These are phyloP conservation scores for Porphyridium purpureum DNA, from an alignment of 23 red algal species.

Conservation along the genomic window DNA sequence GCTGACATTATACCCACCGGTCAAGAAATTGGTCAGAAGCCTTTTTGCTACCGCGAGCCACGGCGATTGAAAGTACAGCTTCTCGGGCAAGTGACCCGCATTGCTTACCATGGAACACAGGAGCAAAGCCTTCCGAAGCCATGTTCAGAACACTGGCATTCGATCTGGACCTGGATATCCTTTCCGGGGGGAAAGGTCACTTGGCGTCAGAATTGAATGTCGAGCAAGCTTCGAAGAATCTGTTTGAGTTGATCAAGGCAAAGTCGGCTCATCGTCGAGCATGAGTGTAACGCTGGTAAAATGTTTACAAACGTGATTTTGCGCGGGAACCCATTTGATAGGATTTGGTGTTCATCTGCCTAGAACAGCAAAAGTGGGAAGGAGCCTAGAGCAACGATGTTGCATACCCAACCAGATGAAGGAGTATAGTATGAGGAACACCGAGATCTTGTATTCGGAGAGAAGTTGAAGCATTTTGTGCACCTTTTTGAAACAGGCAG, in stretches of 20 bases:
- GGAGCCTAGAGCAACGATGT: neutral
- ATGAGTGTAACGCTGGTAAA: neutral
- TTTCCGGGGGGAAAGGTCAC: neutral
- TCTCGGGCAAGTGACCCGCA: too few relatives aligned
- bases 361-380: neutral
- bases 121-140: neutral
- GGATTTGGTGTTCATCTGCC: neutral
- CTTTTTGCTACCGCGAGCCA: too few relatives aligned
- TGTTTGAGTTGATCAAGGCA: neutral
- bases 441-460: too few relatives aligned
- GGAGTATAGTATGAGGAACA: too few relatives aligned
- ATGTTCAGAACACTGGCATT: neutral
- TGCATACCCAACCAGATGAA: neutral
- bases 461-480: too few relatives aligned
- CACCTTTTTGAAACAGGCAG: too few relatives aligned
- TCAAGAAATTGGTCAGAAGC: too few relatives aligned
- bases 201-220: neutral
- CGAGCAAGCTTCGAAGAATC: neutral
- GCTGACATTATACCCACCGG: too few relatives aligned
- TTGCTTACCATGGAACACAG: too few relatives aligned
- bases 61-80: too few relatives aligned
- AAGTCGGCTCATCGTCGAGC: neutral
- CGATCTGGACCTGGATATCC: neutral
- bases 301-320: neutral
- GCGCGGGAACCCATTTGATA: neutral